Evolutionary conservation across 2,329 filamentous ascomycete genomes (phyloP).

Genomic region (Zarea fungicola): DNA sequence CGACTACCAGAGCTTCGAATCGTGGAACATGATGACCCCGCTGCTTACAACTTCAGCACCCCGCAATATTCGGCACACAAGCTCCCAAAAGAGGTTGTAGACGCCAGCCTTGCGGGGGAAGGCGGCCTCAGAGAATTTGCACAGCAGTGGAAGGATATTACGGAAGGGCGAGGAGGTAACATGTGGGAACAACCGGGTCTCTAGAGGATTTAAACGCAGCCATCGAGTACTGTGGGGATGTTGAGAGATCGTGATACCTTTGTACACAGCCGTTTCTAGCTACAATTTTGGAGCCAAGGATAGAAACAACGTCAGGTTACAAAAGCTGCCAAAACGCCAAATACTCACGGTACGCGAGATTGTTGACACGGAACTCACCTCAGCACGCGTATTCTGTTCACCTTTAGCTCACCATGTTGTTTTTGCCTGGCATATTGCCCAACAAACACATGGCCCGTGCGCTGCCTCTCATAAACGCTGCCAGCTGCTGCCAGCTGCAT

Average conservation of each 20-base stretch:
- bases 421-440: not conserved
- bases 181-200: conserved; percentile 32
- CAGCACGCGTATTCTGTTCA: not conserved
- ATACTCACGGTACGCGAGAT: not conserved
- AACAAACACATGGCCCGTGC: conserved; percentile 11
- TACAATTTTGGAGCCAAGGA: not conserved
- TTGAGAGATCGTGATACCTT: not conserved
- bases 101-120: conserved; percentile 61
- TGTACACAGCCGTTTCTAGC: not conserved
- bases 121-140: conserved; percentile 79
- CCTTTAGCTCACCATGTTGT: too few relatives aligned
- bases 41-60: conserved; percentile 79
- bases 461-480: conserved; percentile 8
- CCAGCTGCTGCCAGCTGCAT: conserved; percentile 21
- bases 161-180: conserved; percentile 34
- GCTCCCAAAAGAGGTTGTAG: conserved; percentile 86
- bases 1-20: conserved; percentile 75
- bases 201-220: not conserved
- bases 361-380: conserved; percentile 2
- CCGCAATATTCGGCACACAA: conserved; percentile 94
- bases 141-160: conserved; percentile 64
- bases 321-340: not conserved
- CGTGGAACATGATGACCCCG: conserved; percentile 77
- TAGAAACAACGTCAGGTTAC: not conserved
- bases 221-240: not conserved